phyloP scores from a whole-genome alignment of 768 basidiomycete genomes.

The Mycena maculata region DNA sequence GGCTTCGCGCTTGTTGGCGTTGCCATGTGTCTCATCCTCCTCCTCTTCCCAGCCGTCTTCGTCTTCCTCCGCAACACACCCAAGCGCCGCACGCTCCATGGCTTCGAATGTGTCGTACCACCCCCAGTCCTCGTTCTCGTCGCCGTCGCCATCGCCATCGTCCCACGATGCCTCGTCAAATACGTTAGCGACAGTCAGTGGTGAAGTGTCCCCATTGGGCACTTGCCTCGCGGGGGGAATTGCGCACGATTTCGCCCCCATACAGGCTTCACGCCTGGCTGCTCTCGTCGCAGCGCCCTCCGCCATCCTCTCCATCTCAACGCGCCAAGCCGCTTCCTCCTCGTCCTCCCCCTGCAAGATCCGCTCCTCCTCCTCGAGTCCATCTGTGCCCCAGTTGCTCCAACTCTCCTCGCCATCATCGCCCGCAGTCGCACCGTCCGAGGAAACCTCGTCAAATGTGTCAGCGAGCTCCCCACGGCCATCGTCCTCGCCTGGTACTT shows the following conservation, averaged over 20 bases:
- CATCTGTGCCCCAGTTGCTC: too few species aligned
- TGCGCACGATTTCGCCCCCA: conserved; percentile 10
- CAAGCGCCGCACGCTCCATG: too few species aligned
- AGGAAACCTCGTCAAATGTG: not conserved
- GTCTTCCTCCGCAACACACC: not conserved
- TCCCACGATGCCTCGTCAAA: not conserved
- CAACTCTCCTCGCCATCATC: not conserved
- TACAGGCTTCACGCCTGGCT: not conserved
- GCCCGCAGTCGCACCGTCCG: not conserved
- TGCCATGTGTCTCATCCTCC: not conserved
- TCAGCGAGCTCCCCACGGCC: not conserved
- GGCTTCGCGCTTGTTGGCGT: not conserved
- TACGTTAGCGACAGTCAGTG: not conserved
- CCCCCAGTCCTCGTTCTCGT: too few species aligned
- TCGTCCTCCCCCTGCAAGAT: not conserved
- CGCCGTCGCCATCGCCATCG: too few species aligned
- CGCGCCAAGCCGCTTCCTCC: not conserved
- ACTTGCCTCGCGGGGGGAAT: conserved; percentile 20
- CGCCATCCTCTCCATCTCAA: not conserved
- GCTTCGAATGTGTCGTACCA: too few species aligned
- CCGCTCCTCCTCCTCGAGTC: not conserved
- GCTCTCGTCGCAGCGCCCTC: not conserved
- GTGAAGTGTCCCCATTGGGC: not conserved
- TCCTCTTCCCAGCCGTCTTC: not conserved
- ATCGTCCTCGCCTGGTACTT: not conserved